Evolutionary conservation across 208 protist genomes (phyloP), one percentile per base, ranked within the genome.

Genomic region (Trypanosoma caninum): DNA sequence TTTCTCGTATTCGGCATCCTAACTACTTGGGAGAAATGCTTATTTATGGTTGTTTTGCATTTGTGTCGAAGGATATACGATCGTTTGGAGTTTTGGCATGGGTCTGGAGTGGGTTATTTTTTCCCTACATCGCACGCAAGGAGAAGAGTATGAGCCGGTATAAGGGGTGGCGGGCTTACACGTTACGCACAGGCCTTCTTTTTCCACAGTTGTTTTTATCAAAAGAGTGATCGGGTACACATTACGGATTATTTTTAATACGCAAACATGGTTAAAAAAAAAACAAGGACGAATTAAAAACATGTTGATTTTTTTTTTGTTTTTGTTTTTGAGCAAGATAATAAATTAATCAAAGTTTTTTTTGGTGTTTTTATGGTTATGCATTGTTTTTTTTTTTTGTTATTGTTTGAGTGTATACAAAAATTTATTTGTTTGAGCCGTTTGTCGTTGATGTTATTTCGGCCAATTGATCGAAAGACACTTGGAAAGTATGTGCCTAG

Each of bases 1-100:
- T 91, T 60, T 71, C 79, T 8, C 78, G 72, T 18, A 76, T 87
- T 8, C 64, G 89, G 8, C 85, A 95, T 55, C 89, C 89, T 10
- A 95, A 95, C 42, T 95, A 95, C 47, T 75, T 95, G 11, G 89
- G 89, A 13, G 89, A 95, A 59, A 83, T 93, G 57, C 83, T 95
- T 70, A 87, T 95, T 54, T 95, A 95, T 54, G 83, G 83, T 22
- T 78, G 82, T 0, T 93, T 95, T 68, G 84, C 85, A 3, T 88
- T 72, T 58, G 71, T 93, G 6, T 88, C 89, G 18, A 56, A 59
- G 7, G 44, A 70, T 51, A 20, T 52, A 13, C 71, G 62, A 33
- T 91, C 89, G 11, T 82, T 76, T 78, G 72, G 48, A 8, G 68
- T 92, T 9, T 64, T 92, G 0, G 72, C 68, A 14, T 76, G 65